phyloP scores from a whole-genome alignment of 495 filamentous ascomycete species.

The Penicillium flavigenum region DNA sequence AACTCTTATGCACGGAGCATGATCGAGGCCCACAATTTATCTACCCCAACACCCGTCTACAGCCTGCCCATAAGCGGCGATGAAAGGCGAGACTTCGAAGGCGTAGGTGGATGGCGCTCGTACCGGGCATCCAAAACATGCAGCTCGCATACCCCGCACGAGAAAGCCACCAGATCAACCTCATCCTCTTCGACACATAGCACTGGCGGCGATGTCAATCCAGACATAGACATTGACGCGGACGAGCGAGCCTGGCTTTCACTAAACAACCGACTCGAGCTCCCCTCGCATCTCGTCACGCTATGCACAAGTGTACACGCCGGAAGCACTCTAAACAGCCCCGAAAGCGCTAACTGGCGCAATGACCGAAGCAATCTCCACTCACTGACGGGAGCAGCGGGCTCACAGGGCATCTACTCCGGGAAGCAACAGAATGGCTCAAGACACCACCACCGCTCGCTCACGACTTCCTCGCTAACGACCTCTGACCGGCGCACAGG shows the following conservation, averaged over 20 bases:
- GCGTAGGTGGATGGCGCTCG: slow-evolving; percentile 75
- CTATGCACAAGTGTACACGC: slow-evolving; percentile 19
- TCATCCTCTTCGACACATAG: slow-evolving; percentile 45
- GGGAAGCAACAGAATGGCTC: slow-evolving; percentile 6
- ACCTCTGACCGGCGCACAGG: slow-evolving; percentile 13
- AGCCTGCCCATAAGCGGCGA: slow-evolving; percentile 38
- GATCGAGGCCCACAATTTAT: slow-evolving; percentile 24
- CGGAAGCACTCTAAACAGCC: slow-evolving; percentile 14
- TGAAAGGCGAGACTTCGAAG: slow-evolving; percentile 73
- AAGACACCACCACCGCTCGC: slow-evolving; percentile 38
- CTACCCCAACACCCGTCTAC: slow-evolving; percentile 20
- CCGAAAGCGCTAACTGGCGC: slow-evolving; percentile 6
- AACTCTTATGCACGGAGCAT: slow-evolving; percentile 26
- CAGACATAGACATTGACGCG: slow-evolving; percentile 28
- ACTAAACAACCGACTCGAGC: slow-evolving; percentile 70
- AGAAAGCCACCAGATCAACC: slow-evolving; percentile 24
- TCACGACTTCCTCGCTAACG: slow-evolving; percentile 35
- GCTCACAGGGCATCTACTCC: slow-evolving; percentile 4
- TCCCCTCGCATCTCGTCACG: slow-evolving; percentile 50
- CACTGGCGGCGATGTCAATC: slow-evolving; percentile 19
- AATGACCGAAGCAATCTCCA: slow-evolving; percentile 7
- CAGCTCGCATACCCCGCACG: slow-evolving; percentile 6
- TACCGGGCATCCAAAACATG: slow-evolving; percentile 30
- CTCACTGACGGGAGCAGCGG: slow-evolving; percentile 4
- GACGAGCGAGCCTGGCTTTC: slow-evolving; percentile 70